Evolutionary conservation across 176 grass and related monocot species (phyloP).

Genomic region (Saccharum spontaneum): DNA sequence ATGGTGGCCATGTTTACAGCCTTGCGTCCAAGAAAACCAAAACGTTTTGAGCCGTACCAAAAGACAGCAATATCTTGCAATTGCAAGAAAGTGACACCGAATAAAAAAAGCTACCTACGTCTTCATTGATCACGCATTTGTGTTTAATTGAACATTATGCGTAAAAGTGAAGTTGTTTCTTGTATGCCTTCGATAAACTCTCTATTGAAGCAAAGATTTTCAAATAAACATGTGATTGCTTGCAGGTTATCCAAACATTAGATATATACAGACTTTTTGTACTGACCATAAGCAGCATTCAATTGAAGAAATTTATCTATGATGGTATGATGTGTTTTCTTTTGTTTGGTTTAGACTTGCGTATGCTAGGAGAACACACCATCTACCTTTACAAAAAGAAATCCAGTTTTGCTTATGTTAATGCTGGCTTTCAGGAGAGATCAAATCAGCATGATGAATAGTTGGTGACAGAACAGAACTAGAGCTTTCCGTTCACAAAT

Average conservation of each 20-base stretch:
- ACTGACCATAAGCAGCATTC: not conserved
- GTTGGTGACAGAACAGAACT: not conserved
- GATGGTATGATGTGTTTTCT: not conserved
- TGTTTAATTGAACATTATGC: not conserved
- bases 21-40: not conserved
- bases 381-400: not conserved
- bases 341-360: not conserved
- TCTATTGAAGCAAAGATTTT: not conserved
- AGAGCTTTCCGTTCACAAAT: not conserved
- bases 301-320: not conserved
- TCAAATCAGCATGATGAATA: not conserved
- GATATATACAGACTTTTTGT: not conserved
- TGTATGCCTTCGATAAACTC: not conserved
- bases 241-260: not conserved
- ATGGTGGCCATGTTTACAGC: not conserved
- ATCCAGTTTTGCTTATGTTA: not conserved
- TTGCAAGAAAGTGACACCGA: constrained; percentile 28
- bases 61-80: constrained; percentile 26
- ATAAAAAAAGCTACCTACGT: not conserved
- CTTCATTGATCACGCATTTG: not conserved
- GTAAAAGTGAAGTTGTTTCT: constrained; percentile 6
- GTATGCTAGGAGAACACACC: not conserved
- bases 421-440: constrained; percentile 1
- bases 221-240: constrained; percentile 23
- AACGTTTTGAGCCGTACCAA: constrained; percentile 20